These are phyloP conservation scores for Paratrypanosoma confusum DNA, from an alignment of 208 protist genomes.

Conservation along the genomic window DNA sequence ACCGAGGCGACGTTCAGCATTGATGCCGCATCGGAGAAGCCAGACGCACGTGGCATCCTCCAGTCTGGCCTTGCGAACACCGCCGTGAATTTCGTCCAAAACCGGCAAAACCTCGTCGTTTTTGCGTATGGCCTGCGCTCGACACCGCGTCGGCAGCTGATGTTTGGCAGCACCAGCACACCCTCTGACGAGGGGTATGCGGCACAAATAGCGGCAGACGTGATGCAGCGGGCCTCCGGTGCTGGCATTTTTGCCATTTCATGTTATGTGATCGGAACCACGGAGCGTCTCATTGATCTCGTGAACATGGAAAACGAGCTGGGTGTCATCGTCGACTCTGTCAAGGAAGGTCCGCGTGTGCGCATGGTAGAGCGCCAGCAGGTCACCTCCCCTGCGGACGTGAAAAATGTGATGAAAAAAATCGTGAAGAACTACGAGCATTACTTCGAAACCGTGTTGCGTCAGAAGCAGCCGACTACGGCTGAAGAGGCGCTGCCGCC, in stretches of 20 bases:
- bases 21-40: conserved; percentile 38
- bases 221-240: conserved; percentile 14
- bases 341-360: conserved; percentile 78
- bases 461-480: conserved; percentile 59
- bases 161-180: conserved; percentile 37
- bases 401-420: conserved; percentile 37
- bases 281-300: conserved; percentile 72
- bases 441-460: conserved; percentile 62
- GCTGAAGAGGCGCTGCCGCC: conserved; percentile 76
- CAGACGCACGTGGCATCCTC: conserved; percentile 18
- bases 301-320: conserved; percentile 69
- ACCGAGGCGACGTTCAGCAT: conserved; percentile 49
- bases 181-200: conserved; percentile 50
- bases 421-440: conserved; percentile 71
- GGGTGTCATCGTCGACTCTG: conserved; percentile 74
- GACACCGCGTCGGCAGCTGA: conserved; percentile 72
- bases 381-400: conserved; percentile 43
- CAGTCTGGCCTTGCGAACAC: conserved; percentile 22
- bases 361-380: conserved; percentile 59
- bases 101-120: conserved; percentile 70
- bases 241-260: conserved; percentile 59
- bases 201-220: conserved; percentile 50
- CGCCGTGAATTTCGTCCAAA: conserved; percentile 39
- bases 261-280: conserved; percentile 59
- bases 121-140: conserved; percentile 78